Evolutionary conservation across 2,329 filamentous ascomycete genomes (phyloP).

Genomic region (Botrytis galanthina): DNA sequence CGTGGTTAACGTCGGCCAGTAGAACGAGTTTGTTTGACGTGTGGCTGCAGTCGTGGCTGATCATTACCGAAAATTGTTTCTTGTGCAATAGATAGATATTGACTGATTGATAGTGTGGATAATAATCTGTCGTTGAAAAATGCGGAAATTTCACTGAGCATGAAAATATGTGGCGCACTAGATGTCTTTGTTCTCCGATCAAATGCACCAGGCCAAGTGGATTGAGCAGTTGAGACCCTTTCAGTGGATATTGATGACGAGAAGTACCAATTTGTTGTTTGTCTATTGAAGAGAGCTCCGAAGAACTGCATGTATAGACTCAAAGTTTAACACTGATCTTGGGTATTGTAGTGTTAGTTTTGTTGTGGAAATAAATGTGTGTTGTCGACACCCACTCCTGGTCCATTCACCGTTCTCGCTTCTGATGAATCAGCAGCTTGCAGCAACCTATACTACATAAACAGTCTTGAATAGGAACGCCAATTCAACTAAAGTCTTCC

Average conservation of each 20-base stretch:
- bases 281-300: background rate
- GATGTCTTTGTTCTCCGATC: background rate
- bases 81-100: background rate
- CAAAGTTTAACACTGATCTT: background rate
- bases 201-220: too few relatives aligned
- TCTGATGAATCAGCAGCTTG: conserved; percentile 2
- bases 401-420: background rate
- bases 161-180: background rate
- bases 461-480: background rate
- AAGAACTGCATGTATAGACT: background rate
- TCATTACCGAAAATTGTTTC: background rate
- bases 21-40: background rate
- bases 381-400: background rate
- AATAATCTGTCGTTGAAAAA: background rate
- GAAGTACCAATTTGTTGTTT: background rate
- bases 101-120: background rate
- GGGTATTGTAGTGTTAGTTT: too few relatives aligned
- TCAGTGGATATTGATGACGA: background rate
- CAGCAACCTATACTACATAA: background rate
- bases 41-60: conserved; percentile 11
- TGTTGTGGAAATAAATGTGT: background rate
- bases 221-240: background rate
- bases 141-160: too few relatives aligned
- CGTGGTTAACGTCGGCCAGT: background rate
- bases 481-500: background rate